Base-by-base conservation (phyloP, 2,329 filamentous ascomycete species). In the Tolypocladium nubicola region DNA sequence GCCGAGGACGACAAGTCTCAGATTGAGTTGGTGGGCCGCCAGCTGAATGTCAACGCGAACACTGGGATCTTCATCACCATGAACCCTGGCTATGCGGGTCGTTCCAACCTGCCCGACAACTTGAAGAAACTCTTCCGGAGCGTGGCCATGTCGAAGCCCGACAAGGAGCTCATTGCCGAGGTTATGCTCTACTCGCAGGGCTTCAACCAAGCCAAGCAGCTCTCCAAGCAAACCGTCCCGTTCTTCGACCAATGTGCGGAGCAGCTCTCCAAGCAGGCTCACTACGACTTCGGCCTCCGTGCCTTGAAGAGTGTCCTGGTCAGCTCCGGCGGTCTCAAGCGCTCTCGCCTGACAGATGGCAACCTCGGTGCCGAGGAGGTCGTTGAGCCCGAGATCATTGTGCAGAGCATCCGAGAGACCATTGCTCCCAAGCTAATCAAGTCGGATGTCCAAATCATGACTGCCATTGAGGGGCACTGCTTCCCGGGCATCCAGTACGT, bases 141-240 rank as follows among this genome's bases (percentile, higher is more conserved):
- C 68, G 92, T 99, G 55, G 94, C 94, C 61, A 99, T 99, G 94
- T 99, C 94, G 13, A 99, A 97, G 75, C 94, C 94, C 1, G 95
- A 99, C 78, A 99, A 99, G 74, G 95, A 99, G 73, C 87, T 99
- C 58, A 99, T 99, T 74, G 91, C 94, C 40, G 94, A 99, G 77
- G 94, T 99, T 67, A 99, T 99, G 95, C 84, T 99, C 40, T 99
- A 97, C 80, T 99, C 95, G 1, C 94, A 99, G 73, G 94, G 94
- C 68, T 99, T 99, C 79, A 95, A 90, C 66, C 90, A 96, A 71
- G 94, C 94, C 40, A 99, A 97, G 75, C 79, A 87, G 59, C 79
- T 99, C 6, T 96, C 94, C 1, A 94, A 93, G 69, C 91, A 97
- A 66, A 95, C 93, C 0, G 94, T 99, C 30, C 95, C 94, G 0